Evolutionary conservation across 768 basidiomycete species (phyloP).

Genomic region (Panellus pusillus): DNA sequence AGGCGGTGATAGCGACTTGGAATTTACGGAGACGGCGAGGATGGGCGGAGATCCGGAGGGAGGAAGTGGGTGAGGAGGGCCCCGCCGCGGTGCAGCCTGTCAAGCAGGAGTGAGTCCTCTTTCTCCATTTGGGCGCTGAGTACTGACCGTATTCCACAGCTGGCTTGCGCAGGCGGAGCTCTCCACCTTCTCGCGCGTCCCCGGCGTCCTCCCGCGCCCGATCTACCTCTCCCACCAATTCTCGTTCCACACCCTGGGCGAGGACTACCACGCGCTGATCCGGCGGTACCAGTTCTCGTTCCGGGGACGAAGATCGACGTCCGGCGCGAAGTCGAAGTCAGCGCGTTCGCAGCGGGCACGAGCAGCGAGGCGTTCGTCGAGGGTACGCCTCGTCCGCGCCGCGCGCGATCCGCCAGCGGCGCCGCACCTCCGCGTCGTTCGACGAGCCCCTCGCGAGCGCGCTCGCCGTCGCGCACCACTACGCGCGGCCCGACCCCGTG

Average conservation of each 20-base stretch:
- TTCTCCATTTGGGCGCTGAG: background rate
- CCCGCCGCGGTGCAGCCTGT: background rate
- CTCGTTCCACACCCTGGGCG: slow-evolving; percentile 71
- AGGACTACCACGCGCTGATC: slow-evolving; percentile 80
- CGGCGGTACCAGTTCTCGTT: slow-evolving; percentile 63
- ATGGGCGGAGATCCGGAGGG: slow-evolving; percentile 53
- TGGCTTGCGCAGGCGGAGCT: slow-evolving; percentile 82
- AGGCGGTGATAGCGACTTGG: slow-evolving; percentile 62
- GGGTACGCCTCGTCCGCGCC: slow-evolving; percentile 41
- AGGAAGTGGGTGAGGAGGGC: slow-evolving; percentile 16
- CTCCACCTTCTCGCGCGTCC: slow-evolving; percentile 64
- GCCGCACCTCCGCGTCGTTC: slow-evolving; percentile 54
- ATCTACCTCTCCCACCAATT: slow-evolving; percentile 88
- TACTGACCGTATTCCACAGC: slow-evolving; percentile 34
- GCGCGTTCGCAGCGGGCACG: slow-evolving; percentile 42
- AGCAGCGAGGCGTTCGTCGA: slow-evolving; percentile 54
- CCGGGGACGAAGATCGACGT: slow-evolving; percentile 64
- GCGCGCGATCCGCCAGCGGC: slow-evolving; percentile 33
- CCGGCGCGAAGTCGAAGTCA: slow-evolving; percentile 68
- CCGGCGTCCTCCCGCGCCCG: slow-evolving; percentile 63
- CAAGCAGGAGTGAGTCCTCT: slow-evolving; percentile 36
- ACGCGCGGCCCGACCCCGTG: slow-evolving; percentile 42
- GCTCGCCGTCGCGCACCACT: slow-evolving; percentile 60
- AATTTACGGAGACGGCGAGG: slow-evolving; percentile 50
- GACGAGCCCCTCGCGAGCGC: slow-evolving; percentile 81